Base-by-base conservation (phyloP, 805 yeast species). In the Pichia sporocuriosa region DNA sequence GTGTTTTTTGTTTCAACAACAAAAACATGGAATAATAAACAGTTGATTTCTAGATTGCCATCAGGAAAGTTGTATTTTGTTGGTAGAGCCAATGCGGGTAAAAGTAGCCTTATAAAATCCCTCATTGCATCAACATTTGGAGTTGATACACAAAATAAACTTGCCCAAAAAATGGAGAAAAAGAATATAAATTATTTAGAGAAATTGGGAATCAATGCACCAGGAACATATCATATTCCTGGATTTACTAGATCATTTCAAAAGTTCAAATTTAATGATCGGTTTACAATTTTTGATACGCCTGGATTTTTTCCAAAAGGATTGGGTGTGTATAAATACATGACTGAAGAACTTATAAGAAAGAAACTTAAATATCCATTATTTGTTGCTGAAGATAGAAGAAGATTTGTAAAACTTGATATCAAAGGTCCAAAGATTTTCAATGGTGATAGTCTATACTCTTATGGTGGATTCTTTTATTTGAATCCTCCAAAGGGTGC, bases 1-100 rank as follows among this genome's bases (percentile, higher is more conserved):
- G 75, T 82, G 2, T 55, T 67, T 33, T 51, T 76, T 3, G 72
- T 69, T 1, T 75, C 84, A 42, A 77, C 80, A 0, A 63, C 60
- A 26, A 60, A 62, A 8, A 66, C 67, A 21, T 81, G 88, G 88
- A 69, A 73, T 25, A 52, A 74, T 3, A 52, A 62, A 1, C 50
- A 55, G 1, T 52, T 82, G 3, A 47, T 67, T 8, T 50, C 59
- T 1, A 51, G 51, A 6, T 52, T 81, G 7, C 66, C 67, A 4
- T 53, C 56, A 28, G 53, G 50, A 9, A 60, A 63, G 25, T 57
- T 73, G 7, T 79, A 74, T 52, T 58, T 84, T 24, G 62, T 83
- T 17, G 94, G 94, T 1, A 70, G 69, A 44, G 77, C 81, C 10
- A 84, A 84, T 53, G 69, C 75, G 12, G 94, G 94, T 1, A 84